These are phyloP conservation scores for Piloderma croceum DNA, from an alignment of 768 basidiomycete genomes.

Conservation along the genomic window DNA sequence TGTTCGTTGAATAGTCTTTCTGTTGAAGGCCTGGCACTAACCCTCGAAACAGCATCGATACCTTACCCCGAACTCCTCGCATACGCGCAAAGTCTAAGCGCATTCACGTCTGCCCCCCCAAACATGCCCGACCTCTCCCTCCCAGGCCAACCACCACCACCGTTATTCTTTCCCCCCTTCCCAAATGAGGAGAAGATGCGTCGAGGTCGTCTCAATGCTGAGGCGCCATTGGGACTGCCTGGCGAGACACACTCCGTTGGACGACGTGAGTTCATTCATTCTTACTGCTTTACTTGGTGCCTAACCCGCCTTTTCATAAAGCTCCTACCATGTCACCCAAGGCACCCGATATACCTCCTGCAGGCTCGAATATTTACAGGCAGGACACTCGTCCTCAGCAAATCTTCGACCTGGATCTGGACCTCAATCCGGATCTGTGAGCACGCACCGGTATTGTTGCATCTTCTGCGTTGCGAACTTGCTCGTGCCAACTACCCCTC, in stretches of 20 bases:
- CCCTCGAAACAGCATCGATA: slow-evolving; percentile 50
- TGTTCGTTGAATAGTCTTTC: slow-evolving; percentile 38
- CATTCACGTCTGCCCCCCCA: slow-evolving; percentile 85
- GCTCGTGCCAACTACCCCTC: no score
- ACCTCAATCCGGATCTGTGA: slow-evolving; percentile 78
- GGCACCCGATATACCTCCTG: slow-evolving; percentile 39
- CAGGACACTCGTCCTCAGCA: slow-evolving; percentile 60
- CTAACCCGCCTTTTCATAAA: slow-evolving; percentile 45
- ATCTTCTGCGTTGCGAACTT: no score
- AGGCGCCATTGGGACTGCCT: slow-evolving; percentile 69
- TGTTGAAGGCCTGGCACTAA: slow-evolving; percentile 3
- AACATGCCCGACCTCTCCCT: slow-evolving; percentile 73
- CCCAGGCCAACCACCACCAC: slow-evolving; percentile 69
- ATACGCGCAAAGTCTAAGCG: slow-evolving; percentile 79
- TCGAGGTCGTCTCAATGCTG: slow-evolving; percentile 70
- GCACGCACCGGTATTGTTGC: no score
- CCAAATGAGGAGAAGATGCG: slow-evolving; percentile 92
- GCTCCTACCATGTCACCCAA: slow-evolving; percentile 52
- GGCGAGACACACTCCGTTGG: slow-evolving; percentile 83
- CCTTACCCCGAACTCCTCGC: slow-evolving; percentile 79
- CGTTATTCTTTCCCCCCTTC: slow-evolving; percentile 84
- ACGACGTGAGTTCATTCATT: slow-evolving; percentile 45
- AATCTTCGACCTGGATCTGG: slow-evolving; percentile 76
- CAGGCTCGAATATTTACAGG: slow-evolving; percentile 66
- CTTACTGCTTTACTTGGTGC: slow-evolving; percentile 5